Base-by-base conservation (phyloP, 306 rosid species). In the Neltuma alba region DNA sequence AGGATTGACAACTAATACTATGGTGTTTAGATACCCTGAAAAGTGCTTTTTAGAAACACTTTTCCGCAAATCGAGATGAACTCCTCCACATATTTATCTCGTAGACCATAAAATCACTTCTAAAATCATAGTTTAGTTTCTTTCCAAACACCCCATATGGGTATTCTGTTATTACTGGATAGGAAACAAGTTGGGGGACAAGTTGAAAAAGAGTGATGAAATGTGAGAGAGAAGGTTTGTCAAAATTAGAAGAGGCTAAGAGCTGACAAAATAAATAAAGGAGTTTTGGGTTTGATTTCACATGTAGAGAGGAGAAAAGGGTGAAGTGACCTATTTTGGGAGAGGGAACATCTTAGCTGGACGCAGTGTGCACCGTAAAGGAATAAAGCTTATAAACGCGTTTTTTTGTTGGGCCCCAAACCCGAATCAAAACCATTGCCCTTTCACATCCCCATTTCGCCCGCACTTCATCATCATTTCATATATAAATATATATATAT, bases 381-480 rank as follows among this genome's bases (percentile, higher is more conserved):
- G 42, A 37, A 36, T 78, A 66, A 54, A 41, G 83, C 5, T 62
- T 28, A 54, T 20, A 18, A 18, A 86, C 89, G 89, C 86, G 83
- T 86, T 89, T 88, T 88, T 75, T 23, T 30, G 75, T 37, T 80
- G 84, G 82, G 72, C 20, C 88, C 84, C 77, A 44, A 0, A 0
- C 0, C 70, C 70, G 36, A 58, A 58, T 54, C 61, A 2, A 54
- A 5, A 54, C 9, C 28, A 9, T 2, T 9, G 14, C 61, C 58
- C 27, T 52, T 52, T 52, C 58, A 20, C 27, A n/a, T n/a, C 58
- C 58, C 27, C 2, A 47, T 0, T 15, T 47, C 54, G 8, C 7
- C 21, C 54, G 21, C n/a, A 47, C 21, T 47, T 47, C n/a, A n/a
- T n/a, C n/a, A n/a, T n/a, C n/a, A n/a, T n/a, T n/a, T n/a, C n/a